These are phyloP conservation scores for Linnemannia schmuckeri DNA, from an alignment of 192 early-diverging fungal species.

Conservation along the genomic window DNA sequence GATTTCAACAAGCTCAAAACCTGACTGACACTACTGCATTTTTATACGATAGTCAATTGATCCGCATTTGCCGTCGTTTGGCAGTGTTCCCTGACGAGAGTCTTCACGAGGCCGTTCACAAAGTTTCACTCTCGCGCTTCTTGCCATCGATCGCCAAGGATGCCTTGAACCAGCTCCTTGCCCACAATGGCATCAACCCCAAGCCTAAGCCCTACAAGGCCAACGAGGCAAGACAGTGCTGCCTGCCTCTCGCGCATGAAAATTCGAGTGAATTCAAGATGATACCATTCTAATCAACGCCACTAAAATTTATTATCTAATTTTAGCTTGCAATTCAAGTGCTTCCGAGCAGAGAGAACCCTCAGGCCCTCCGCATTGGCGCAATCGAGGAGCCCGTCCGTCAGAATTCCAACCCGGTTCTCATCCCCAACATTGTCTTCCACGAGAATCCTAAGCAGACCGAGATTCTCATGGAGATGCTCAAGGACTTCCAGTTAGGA, in stretches of 20 bases:
- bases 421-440: constrained; percentile 77
- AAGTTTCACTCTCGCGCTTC: constrained; percentile 78
- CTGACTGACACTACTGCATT: neutral
- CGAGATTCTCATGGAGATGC: constrained; percentile 78
- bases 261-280: neutral
- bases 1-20: neutral
- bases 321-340: constrained; percentile 62
- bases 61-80: constrained; percentile 77
- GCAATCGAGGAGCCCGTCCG: constrained; percentile 61
- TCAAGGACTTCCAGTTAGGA: constrained; percentile 83
- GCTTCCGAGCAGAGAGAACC: constrained; percentile 61
- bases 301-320: neutral
- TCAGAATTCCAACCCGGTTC: constrained; percentile 69
- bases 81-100: constrained; percentile 73
- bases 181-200: constrained; percentile 64
- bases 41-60: constrained; percentile 69
- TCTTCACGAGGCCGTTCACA: constrained; percentile 72
- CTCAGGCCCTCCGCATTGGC: constrained; percentile 68
- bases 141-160: constrained; percentile 75
- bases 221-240: constrained; percentile 33
- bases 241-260: neutral
- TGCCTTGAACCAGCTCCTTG: constrained; percentile 73
- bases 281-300: neutral
- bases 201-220: constrained; percentile 41
- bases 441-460: constrained; percentile 83